These are phyloP conservation scores for Coniochaeta sp. DNA, from an alignment of 2,329 filamentous ascomycete species.

Conservation along the genomic window DNA sequence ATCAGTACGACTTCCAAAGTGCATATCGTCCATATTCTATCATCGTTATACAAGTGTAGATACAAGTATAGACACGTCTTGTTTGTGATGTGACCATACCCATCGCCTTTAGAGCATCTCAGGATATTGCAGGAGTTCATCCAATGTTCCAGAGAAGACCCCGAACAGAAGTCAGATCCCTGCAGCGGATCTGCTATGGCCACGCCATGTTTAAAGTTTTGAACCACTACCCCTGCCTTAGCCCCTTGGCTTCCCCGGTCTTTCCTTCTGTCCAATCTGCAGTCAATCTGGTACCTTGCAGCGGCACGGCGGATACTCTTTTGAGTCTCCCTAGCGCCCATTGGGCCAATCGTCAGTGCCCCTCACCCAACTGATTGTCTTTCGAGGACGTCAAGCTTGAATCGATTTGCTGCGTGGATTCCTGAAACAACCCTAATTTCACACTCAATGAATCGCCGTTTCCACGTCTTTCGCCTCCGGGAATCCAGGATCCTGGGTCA, in stretches of 20 bases:
- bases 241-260: background rate
- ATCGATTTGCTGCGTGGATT: background rate
- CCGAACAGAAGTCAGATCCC: background rate
- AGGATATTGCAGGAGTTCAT: background rate
- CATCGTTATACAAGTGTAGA: too few species aligned
- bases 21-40: too few species aligned
- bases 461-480: background rate
- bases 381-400: background rate
- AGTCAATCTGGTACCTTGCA: slow-evolving; percentile 3
- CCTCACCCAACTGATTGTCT: background rate
- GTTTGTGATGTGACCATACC: too few species aligned
- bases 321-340: background rate
- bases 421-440: slow-evolving; percentile 2
- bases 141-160: background rate
- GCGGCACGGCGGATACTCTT: background rate
- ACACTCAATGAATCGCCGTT: background rate
- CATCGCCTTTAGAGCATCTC: background rate
- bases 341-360: background rate
- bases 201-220: background rate
- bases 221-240: background rate
- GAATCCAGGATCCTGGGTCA: background rate
- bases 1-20: too few species aligned
- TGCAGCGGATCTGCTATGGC: background rate
- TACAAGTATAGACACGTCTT: too few species aligned
- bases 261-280: background rate